These are phyloP conservation scores for Spiraea crenata DNA, from an alignment of 331 rosid species.

Conservation along the genomic window DNA sequence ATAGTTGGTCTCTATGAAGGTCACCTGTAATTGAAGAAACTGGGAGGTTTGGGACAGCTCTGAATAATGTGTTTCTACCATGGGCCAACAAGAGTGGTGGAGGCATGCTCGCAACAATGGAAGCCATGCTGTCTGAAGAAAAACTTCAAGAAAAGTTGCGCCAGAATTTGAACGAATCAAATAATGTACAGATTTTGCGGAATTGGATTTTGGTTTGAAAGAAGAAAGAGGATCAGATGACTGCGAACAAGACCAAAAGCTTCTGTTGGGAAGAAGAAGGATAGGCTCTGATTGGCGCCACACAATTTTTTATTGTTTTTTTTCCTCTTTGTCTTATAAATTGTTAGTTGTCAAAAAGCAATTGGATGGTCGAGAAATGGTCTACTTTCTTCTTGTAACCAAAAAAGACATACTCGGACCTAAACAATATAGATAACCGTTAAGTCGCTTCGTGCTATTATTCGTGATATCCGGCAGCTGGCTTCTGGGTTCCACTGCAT, in stretches of 20 bases:
- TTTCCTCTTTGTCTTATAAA: no score
- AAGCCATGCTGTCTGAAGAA: slow-evolving; percentile 53
- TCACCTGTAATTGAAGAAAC: slow-evolving; percentile 52
- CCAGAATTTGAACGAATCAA: neutral
- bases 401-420: no score
- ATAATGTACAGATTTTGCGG: neutral
- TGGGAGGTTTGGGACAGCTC: slow-evolving; percentile 29
- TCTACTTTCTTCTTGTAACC: no score
- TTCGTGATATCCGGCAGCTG: no score
- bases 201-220: neutral
- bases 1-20: neutral
- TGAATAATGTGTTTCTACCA: slow-evolving; percentile 32
- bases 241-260: neutral
- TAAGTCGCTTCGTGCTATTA: no score
- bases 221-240: neutral
- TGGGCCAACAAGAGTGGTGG: slow-evolving; percentile 51
- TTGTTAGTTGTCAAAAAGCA: no score
- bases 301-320: neutral
- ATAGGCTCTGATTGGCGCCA: neutral
- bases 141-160: neutral
- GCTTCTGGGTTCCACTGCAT: no score
- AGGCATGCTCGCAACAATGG: slow-evolving; percentile 54
- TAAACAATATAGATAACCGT: no score
- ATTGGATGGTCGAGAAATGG: no score
- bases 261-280: neutral